phyloP scores from a whole-genome alignment of 225 moss, liverwort and hornwort genomes.

The Bryum argenteum region DNA sequence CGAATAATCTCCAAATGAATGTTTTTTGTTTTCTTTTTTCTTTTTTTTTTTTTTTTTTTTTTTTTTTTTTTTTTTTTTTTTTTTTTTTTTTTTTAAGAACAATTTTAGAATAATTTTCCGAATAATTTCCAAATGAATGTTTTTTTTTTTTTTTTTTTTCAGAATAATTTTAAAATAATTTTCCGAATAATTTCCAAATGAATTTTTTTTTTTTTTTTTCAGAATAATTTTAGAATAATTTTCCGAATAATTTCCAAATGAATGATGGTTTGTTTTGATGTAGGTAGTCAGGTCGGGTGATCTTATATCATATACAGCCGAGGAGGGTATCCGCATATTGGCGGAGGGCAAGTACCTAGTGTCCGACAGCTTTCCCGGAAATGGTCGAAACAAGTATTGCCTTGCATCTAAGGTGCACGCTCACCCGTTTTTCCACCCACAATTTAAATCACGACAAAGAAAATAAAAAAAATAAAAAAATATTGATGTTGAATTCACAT shows the following conservation, averaged over 20 bases:
- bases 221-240: neutral
- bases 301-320: slow-evolving; percentile 58
- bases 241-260: neutral
- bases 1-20: too few relatives aligned
- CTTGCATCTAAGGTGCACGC: slow-evolving; percentile 71
- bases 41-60: too few relatives aligned
- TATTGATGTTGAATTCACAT: too few relatives aligned
- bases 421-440: neutral
- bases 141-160: too few relatives aligned
- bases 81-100: too few relatives aligned
- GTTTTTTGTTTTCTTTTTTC: too few relatives aligned
- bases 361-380: slow-evolving; percentile 82
- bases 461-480: too few relatives aligned
- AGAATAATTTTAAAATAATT: too few relatives aligned
- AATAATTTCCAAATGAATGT: neutral
- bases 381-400: slow-evolving; percentile 81
- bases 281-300: slow-evolving; percentile 77
- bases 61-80: too few relatives aligned
- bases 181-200: too few relatives aligned
- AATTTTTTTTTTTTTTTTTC: too few relatives aligned
- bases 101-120: neutral
- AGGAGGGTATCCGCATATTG: slow-evolving; percentile 73
- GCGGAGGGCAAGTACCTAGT: slow-evolving; percentile 57
- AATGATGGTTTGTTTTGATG: neutral
- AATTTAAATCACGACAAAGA: too few relatives aligned